Evolutionary conservation across 768 basidiomycete species (phyloP), one percentile per base, ranked within the genome.

Genomic region (Gloeopeniophorella convolvens): DNA sequence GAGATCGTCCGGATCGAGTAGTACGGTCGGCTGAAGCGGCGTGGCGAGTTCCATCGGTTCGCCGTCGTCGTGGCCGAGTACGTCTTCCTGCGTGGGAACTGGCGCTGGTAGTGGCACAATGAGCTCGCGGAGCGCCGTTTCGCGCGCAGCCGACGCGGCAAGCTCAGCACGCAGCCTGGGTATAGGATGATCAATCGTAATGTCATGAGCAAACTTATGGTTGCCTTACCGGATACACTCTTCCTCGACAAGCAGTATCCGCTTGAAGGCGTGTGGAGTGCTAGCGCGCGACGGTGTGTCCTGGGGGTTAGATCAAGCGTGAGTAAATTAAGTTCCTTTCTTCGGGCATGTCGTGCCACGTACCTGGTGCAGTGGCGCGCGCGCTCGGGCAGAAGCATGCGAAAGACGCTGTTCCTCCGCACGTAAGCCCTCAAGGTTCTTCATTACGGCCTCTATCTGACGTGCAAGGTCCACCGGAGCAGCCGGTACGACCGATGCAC

Each of bases 11-110:
- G 47, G 42, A 13, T 48, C 20, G 32, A 51, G 54, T 1, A 47
- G 28, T 11, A 51, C 40, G 5, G 54, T 48, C 16, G 57, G 57
- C 24, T 56, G 57, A 18, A 58, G 39, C 4, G 57, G 57, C 12
- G 57, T 56, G 20, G 57, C 57, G 35, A 58, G 57, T 15, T 56
- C 57, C 57, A 58, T 58, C 13, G 55, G 35, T 31, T 45, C 46
- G 12, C 50, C 43, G 1, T 56, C 50, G 10, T 56, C 47, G 18
- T 23, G 45, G 39, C 28, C 41, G 15, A 50, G 46, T 15, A 44
- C 23, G 28, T 44, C 53, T 15, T 43, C 16, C 23, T 45, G 54
- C 31, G 37, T 20, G 12, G 51, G 51, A 23, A 28, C 31, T 1
- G 23, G 36, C 15, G 42, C 33, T 12, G 30, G 18, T 40, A 4